A percentile compares a stretch with the other conserved stretches of the same genome.
Evolutionary conservation across 768 basidiomycete genomes (phyloP).

Genomic region (Tricholoma sp.): DNA sequence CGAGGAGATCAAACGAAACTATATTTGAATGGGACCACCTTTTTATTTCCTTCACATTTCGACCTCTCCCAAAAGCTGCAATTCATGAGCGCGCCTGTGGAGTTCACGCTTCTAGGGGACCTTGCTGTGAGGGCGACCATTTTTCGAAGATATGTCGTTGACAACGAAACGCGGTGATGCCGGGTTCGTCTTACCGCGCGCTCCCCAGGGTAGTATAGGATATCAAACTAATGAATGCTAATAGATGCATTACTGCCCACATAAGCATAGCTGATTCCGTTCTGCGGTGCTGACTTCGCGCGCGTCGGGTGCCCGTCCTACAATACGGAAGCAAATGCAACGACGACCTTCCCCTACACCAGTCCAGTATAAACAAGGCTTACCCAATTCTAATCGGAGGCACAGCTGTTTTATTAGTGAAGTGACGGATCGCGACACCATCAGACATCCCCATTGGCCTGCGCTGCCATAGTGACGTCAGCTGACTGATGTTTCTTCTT

Average conservation of each 20-base stretch:
- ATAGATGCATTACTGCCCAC: neutral
- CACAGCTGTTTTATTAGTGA: neutral
- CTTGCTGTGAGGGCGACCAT: neutral
- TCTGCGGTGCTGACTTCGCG: neutral
- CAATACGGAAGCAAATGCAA: neutral
- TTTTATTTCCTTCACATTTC: neutral
- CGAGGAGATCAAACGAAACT: neutral
- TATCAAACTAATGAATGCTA: neutral
- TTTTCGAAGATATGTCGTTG: neutral
- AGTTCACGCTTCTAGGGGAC: neutral
- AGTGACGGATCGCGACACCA: too few species aligned
- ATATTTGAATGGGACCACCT: neutral
- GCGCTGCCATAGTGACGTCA: neutral
- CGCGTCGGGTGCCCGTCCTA: neutral
- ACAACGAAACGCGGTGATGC: neutral
- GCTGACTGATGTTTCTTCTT: conserved; percentile 15
- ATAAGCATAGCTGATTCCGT: neutral
- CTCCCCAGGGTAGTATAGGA: neutral
- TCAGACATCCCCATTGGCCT: neutral
- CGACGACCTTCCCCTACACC: neutral
- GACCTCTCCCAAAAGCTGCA: neutral
- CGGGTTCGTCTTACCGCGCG: neutral
- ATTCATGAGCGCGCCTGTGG: neutral
- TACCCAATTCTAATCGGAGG: neutral
- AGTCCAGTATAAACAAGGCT: neutral